phyloP scores from a whole-genome alignment of 768 basidiomycete species.

The Hebeloma cylindrosporum region DNA sequence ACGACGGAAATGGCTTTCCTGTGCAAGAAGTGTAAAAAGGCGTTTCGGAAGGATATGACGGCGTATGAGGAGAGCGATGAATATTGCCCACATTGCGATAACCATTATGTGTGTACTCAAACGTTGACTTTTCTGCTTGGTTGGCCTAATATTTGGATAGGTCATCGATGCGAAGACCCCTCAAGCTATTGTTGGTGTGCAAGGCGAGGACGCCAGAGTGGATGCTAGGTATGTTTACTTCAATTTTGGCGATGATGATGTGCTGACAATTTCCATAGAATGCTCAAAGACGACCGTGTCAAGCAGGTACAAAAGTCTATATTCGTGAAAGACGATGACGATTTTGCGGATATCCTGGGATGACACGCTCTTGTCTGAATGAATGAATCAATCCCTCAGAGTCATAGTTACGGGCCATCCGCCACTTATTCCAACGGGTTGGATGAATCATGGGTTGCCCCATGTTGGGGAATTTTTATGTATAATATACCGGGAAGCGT shows the following conservation, averaged over 20 bases:
- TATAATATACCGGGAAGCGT: too few relatives aligned
- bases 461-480: too few relatives aligned
- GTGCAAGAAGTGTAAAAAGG: constrained; percentile 71
- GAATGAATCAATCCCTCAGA: background rate
- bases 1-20: constrained; percentile 66
- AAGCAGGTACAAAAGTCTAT: constrained; percentile 53
- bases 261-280: constrained; percentile 42
- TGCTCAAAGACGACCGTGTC: constrained; percentile 86
- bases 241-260: background rate
- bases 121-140: background rate
- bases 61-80: constrained; percentile 96
- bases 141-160: constrained; percentile 38
- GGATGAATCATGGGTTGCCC: too few relatives aligned
- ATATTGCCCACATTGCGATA: constrained; percentile 97
- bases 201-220: constrained; percentile 88
- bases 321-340: constrained; percentile 43
- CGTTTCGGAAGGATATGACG: constrained; percentile 93
- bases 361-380: constrained; percentile 25
- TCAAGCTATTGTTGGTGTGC: constrained; percentile 78
- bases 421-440: too few relatives aligned
- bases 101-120: constrained; percentile 79
- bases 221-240: constrained; percentile 68
- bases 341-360: constrained; percentile 47
- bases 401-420: constrained; percentile 4
- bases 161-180: constrained; percentile 93